Percentiles rank a stretch among this genome's conserved stretches.
Conservation (phyloP, 805 yeast genomes). For the Hanseniaspora pseudoguilliermondii region DNA sequence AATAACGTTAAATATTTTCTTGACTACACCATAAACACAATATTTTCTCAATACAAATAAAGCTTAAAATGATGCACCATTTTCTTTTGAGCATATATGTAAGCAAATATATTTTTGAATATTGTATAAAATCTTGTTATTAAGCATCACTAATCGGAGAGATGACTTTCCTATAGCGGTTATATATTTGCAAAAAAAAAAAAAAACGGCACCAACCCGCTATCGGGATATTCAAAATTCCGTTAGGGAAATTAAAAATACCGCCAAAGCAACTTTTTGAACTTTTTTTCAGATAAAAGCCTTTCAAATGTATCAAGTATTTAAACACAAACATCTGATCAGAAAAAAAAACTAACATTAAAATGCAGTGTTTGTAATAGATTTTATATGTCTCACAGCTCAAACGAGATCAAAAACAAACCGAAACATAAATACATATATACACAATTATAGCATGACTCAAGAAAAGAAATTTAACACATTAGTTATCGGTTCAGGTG, state of each 20-base stretch:
- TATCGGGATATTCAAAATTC: background rate
- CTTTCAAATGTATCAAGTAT: background rate
- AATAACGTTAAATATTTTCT: too few species aligned
- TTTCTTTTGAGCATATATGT: too few species aligned
- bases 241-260: background rate
- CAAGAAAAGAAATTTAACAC: slow-evolving; percentile 24
- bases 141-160: background rate
- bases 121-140: too few species aligned
- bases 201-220: too few species aligned
- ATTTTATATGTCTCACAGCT: background rate
- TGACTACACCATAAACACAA: too few species aligned
- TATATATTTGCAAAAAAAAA: background rate
- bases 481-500: slow-evolving; percentile 62
- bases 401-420: background rate
- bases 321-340: background rate
- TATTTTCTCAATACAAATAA: too few species aligned
- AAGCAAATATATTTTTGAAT: too few species aligned
- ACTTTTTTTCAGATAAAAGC: background rate
- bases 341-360: too few species aligned
- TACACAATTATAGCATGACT: background rate
- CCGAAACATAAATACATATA: background rate
- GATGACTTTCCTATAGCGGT: background rate
- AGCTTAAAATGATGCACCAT: too few species aligned
- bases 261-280: too few species aligned
- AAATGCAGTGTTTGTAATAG: too few species aligned